Evolutionary conservation across 2,329 filamentous ascomycete genomes (phyloP).

Genomic region (Calycina herbarum): DNA sequence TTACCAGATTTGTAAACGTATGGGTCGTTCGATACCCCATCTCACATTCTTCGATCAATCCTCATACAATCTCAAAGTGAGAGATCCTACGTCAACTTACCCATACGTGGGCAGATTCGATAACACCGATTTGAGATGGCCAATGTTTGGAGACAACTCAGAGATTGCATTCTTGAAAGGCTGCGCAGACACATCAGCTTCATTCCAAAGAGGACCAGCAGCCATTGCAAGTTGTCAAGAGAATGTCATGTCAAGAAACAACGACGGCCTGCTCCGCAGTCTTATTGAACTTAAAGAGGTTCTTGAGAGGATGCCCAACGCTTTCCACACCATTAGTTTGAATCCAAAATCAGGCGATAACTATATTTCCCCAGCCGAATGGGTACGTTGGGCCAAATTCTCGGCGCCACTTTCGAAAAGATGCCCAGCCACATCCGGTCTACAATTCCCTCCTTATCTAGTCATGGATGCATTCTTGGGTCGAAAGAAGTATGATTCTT

Average conservation of each 20-base stretch:
- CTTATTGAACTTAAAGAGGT: constrained; percentile 54
- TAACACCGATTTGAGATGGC: constrained; percentile 55
- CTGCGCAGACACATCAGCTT: constrained; percentile 36
- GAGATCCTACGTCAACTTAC: constrained; percentile 46
- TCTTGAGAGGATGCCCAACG: constrained; percentile 53
- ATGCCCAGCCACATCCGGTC: constrained; percentile 51
- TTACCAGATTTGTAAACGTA: constrained; percentile 50
- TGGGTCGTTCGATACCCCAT: constrained; percentile 53
- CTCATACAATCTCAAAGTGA: constrained; percentile 45
- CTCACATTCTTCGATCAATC: constrained; percentile 54
- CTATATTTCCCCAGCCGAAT: constrained; percentile 49
- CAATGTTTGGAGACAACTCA: constrained; percentile 52
- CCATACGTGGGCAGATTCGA: constrained; percentile 54
- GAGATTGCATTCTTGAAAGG: constrained; percentile 54
- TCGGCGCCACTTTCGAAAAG: constrained; percentile 51
- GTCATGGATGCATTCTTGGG: constrained; percentile 57
- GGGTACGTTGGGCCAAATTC: constrained; percentile 51
- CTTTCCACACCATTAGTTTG: constrained; percentile 54
- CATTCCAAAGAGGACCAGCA: constrained; percentile 52
- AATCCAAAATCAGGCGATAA: constrained; percentile 54
- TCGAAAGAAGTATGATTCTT: constrained; percentile 51
- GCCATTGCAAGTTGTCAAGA: constrained; percentile 55
- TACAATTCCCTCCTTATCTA: constrained; percentile 54
- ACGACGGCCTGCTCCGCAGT: constrained; percentile 51
- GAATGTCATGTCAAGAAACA: constrained; percentile 52